Evolutionary conservation across 2,329 filamentous ascomycete genomes (phyloP).

Genomic region (Aspergillus floridensis): DNA sequence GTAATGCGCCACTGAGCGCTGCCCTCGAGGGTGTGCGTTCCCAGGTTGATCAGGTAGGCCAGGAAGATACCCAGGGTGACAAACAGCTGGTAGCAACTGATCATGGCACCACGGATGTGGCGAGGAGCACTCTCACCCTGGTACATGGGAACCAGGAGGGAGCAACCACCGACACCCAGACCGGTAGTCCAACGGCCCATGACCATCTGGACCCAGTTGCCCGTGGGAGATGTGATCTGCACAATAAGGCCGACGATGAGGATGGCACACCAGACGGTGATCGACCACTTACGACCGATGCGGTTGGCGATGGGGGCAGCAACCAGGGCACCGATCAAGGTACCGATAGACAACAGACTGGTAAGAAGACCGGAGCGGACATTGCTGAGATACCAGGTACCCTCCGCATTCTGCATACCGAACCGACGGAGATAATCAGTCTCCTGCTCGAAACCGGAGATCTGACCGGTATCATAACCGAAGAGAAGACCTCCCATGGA

Average conservation of each 20-base stretch:
- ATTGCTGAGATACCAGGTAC: constrained; percentile 38
- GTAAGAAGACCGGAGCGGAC: constrained; percentile 45
- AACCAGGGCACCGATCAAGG: constrained; percentile 41
- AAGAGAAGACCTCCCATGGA: constrained; percentile 49
- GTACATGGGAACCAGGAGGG: constrained; percentile 48
- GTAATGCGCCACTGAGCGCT: constrained; percentile 52
- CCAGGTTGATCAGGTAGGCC: constrained; percentile 47
- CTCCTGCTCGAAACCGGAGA: constrained; percentile 46
- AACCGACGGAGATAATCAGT: constrained; percentile 41
- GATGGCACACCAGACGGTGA: constrained; percentile 41
- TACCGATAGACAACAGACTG: constrained; percentile 44
- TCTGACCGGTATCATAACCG: constrained; percentile 47
- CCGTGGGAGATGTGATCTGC: constrained; percentile 40
- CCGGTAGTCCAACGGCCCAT: constrained; percentile 46
- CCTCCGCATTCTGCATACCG: constrained; percentile 32
- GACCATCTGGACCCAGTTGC: constrained; percentile 43
- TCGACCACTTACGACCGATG: constrained; percentile 44
- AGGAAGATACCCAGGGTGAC: constrained; percentile 49
- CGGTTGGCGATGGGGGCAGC: constrained; percentile 43
- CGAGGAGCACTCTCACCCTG: constrained; percentile 47
- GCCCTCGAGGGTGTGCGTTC: constrained; percentile 36
- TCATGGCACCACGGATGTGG: constrained; percentile 47
- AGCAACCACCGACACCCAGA: constrained; percentile 46
- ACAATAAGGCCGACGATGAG: constrained; percentile 44
- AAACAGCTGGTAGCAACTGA: constrained; percentile 50